Evolutionary conservation across 495 filamentous ascomycete genomes (phyloP), one percentile per base, ranked within the genome.

Genomic region (Bacidia rubella): DNA sequence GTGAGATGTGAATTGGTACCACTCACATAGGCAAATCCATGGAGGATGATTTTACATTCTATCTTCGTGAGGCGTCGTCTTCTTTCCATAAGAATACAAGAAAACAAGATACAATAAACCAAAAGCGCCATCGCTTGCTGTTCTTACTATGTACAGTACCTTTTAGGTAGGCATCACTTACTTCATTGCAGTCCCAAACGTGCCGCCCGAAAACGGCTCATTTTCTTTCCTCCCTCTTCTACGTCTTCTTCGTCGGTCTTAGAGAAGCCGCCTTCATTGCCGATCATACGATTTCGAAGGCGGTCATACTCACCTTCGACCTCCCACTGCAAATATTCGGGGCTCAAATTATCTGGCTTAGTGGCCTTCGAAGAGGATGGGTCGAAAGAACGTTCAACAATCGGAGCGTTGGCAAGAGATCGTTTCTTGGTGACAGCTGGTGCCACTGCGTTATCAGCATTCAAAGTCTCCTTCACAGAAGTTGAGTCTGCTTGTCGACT

Each of bases 121-220:
- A 35, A 35, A 35, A 35, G 29, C 29, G 29, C 29, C 29, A 35
- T 35, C 29, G 29, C 29, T 35, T 15, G 15, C 29, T 15, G 15
- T 5, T 35, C 15, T 15, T 35, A 35, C n/a, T n/a, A n/a, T n/a
- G n/a, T n/a, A n/a, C n/a, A n/a, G n/a, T n/a, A n/a, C n/a, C n/a
- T n/a, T n/a, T n/a, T n/a, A n/a, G n/a, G n/a, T n/a, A n/a, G n/a
- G n/a, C n/a, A n/a, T n/a, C n/a, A n/a, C n/a, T n/a, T 39, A 39
- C 9, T 39, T 20, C 38, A 50, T 25, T 12, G 26, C 17, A 66
- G 74, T 46, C 70, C 73, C 63, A 95, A 63, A 47, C 87, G 78
- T 4, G 92, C 87, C 51, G 90, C 87, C 66, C 81, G 92, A 67
- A 96, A 98, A 54, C 85, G 76, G 73, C 90, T 96, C 54, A 95